Conservation (phyloP, 148 eudicot species). For the Camellia japonica region DNA sequence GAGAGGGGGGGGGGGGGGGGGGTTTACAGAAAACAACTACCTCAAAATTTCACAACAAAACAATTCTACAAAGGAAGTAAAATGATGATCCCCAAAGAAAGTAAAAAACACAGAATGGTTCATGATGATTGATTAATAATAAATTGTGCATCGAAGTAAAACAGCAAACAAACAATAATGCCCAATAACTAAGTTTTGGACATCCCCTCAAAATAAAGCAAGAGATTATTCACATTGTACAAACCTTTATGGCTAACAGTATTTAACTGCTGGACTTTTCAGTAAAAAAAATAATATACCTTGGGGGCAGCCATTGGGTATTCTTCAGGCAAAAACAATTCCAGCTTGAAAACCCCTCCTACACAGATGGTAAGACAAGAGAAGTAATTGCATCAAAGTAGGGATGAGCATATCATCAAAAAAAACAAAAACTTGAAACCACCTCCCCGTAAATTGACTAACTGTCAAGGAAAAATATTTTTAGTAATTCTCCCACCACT, state of each 20-base stretch:
- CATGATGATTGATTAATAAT: background rate
- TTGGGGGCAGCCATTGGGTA: slow-evolving; percentile 99
- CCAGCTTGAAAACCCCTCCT: slow-evolving; percentile 99
- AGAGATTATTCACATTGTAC: background rate
- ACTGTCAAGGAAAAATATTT: background rate
- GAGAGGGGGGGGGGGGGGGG: no score
- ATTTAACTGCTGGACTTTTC: background rate
- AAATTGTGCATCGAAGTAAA: background rate
- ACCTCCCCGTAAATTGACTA: background rate
- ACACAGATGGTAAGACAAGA: slow-evolving; percentile 16
- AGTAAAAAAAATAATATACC: slow-evolving; percentile 34
- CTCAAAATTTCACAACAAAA: no score
- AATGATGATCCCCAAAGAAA: background rate
- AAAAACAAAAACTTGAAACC: background rate
- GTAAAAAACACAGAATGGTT: background rate
- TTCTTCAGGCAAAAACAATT: slow-evolving; percentile 93
- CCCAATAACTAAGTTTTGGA: background rate
- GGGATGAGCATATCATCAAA: background rate
- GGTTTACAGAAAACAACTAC: no score
- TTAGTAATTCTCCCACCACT: background rate
- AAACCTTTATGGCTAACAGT: background rate
- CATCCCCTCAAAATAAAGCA: background rate
- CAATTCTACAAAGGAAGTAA: no score
- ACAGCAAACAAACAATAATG: background rate
- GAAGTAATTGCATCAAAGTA: background rate